These are phyloP conservation scores for Eragrostis nindensis DNA, from an alignment of 176 grass and related monocot species.

Conservation along the genomic window DNA sequence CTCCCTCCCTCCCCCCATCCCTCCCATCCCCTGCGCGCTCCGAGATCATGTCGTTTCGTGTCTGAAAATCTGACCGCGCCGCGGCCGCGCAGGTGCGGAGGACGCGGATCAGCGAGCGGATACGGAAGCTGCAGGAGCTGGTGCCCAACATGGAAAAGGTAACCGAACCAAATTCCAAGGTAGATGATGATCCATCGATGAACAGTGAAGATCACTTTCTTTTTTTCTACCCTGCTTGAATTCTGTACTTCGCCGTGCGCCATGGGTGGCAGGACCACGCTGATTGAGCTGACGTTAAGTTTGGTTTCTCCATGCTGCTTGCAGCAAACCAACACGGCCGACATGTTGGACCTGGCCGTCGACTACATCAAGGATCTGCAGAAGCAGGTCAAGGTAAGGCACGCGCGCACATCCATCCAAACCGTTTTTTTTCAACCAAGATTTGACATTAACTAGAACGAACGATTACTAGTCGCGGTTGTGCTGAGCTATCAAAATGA, in stretches of 20 bases:
- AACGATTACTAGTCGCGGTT: neutral
- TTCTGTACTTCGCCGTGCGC: neutral
- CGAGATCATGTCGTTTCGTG: neutral
- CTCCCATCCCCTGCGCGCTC: neutral
- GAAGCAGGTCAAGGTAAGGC: constrained; percentile 91
- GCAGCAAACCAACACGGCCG: constrained; percentile 99
- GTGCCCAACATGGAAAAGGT: constrained; percentile 99
- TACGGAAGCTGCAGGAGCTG: constrained; percentile 89
- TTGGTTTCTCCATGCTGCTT: neutral
- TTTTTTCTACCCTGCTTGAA: neutral
- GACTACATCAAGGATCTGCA: constrained; percentile 98
- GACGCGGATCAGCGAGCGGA: constrained; percentile 93
- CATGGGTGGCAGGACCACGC: constrained; percentile 31
- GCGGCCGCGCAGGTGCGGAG: constrained; percentile 68
- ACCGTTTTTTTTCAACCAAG: neutral
- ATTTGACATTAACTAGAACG: neutral
- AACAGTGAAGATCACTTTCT: neutral
- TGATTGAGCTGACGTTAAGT: neutral
- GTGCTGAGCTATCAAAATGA: neutral
- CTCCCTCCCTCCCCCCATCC: neutral
- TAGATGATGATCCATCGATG: neutral
- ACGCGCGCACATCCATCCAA: neutral
- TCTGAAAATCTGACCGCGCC: neutral
- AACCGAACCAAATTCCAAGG: constrained; percentile 18
- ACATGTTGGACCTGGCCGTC: constrained; percentile 96